Evolutionary conservation across 2,329 filamentous ascomycete species (phyloP).

Genomic region (Colletotrichum sp.): DNA sequence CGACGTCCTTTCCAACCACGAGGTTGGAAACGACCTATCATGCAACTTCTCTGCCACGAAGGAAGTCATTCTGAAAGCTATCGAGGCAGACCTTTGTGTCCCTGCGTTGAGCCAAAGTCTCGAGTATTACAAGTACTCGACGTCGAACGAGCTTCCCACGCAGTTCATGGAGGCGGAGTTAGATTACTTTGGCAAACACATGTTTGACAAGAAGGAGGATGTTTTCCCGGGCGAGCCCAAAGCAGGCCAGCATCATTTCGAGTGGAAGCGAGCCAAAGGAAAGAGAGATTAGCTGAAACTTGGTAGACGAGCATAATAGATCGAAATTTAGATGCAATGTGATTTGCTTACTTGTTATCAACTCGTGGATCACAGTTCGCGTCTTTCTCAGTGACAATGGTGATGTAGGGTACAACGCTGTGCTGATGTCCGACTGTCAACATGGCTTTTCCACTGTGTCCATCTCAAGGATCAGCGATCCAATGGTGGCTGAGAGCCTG

Average conservation of each 20-base stretch:
- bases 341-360: neutral
- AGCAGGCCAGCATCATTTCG: constrained; percentile 65
- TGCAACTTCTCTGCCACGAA: constrained; percentile 57
- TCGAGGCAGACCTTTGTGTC: constrained; percentile 63
- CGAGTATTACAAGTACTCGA: constrained; percentile 71
- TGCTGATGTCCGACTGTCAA: neutral
- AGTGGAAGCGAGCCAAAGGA: constrained; percentile 55
- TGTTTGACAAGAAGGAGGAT: constrained; percentile 63
- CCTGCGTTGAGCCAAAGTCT: constrained; percentile 66
- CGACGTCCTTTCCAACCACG: constrained; percentile 35
- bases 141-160: constrained; percentile 65
- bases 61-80: constrained; percentile 56
- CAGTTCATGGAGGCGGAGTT: constrained; percentile 74
- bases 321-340: fast-evolving
- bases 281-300: neutral
- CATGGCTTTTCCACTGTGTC: neutral
- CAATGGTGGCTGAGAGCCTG: neutral
- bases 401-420: fast-evolving
- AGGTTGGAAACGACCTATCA: constrained; percentile 58
- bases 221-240: constrained; percentile 37
- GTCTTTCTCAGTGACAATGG: neutral
- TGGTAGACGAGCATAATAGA: too few species aligned
- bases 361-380: neutral
- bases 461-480: neutral
- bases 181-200: constrained; percentile 73